Evolutionary conservation across 2,329 filamentous ascomycete genomes (phyloP), one percentile per base, ranked within the genome.

Genomic region (Colletotrichum gigasporum): DNA sequence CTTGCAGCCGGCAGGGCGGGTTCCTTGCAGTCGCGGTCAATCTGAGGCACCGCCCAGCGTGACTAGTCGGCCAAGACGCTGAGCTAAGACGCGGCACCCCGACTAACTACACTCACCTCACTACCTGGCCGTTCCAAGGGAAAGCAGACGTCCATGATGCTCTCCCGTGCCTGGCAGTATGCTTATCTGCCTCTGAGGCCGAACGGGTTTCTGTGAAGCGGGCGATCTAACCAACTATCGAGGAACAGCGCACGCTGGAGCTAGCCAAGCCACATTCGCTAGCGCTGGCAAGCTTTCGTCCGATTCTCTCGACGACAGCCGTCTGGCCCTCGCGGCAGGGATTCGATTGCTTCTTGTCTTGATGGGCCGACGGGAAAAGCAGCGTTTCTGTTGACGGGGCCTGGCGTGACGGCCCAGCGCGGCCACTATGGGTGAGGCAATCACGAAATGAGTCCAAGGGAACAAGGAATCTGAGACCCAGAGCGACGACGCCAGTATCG

Each of bases 371-470:
- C 34, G 32, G 53, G 59, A 58, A 47, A 65, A 51, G 48, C 35
- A 39, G 44, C 18, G 48, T 45, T n/a, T 24, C 6, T 47, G 22
- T 32, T 37, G 28, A 14, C 37, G 42, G 28, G 28, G n/a, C 11
- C 32, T 51, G 20, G 35, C 26, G n/a, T 47, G 26, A 35, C 44
- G 24, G n/a, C 12, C 24, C 55, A 39, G 48, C 35, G 50, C 37
- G 41, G 41, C 24, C 61, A 65, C 41, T 62, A 65, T 65, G 34
- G 34, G 18, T 55, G 62, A 62, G 28, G 62, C 56, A 64, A 65
- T 65, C 39, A 50, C 62, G 56, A 65, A 42, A 65, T 65, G 62
- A 51, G n/a, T 37, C 57, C 56, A 65, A 65, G 62, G 62, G 62
- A 65, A 61, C 39, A 35, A 55, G 56, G 50, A 55, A 48, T 62